These are phyloP conservation scores for Laguncularia racemosa DNA, from an alignment of 345 rosid species.

Conservation along the genomic window DNA sequence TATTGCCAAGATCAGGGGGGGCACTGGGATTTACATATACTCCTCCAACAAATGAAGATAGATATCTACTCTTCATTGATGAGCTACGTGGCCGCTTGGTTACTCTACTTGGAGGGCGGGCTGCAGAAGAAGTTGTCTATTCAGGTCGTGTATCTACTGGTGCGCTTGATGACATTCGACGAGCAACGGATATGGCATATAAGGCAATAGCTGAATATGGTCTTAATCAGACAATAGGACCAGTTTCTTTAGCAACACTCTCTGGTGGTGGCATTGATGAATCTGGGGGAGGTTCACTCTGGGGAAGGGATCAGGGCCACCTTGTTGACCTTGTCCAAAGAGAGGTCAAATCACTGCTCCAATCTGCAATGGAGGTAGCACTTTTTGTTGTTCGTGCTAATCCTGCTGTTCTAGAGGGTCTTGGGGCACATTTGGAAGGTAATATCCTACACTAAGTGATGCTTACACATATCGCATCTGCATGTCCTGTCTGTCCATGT, in stretches of 20 bases:
- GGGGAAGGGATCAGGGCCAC: constrained; percentile 95
- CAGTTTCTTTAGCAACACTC: constrained; percentile 76
- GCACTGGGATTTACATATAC: constrained; percentile 87
- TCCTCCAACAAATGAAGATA: constrained; percentile 81
- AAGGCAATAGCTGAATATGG: constrained; percentile 98
- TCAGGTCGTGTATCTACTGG: constrained; percentile 92
- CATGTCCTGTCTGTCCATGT: neutral
- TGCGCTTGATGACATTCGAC: constrained; percentile 89
- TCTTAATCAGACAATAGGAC: constrained; percentile 79
- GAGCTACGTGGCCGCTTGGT: constrained; percentile 92
- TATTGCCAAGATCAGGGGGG: constrained; percentile 96
- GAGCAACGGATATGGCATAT: constrained; percentile 95
- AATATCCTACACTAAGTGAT: constrained; percentile 5
- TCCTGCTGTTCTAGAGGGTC: constrained; percentile 81
- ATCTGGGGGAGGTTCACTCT: constrained; percentile 52
- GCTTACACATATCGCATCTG: neutral
- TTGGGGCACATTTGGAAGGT: constrained; percentile 96
- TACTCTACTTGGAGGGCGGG: constrained; percentile 97
- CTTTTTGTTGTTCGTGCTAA: constrained; percentile 76
- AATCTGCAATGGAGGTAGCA: constrained; percentile 71
- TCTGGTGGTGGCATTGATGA: constrained; percentile 86
- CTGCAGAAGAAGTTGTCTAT: constrained; percentile 90
- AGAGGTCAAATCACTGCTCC: constrained; percentile 74
- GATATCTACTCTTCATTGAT: constrained; percentile 88
- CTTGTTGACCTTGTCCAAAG: constrained; percentile 86